Evolutionary conservation across 2,329 filamentous ascomycete genomes (phyloP), one percentile per base, ranked within the genome.

Genomic region (Colletotrichum limetticola): DNA sequence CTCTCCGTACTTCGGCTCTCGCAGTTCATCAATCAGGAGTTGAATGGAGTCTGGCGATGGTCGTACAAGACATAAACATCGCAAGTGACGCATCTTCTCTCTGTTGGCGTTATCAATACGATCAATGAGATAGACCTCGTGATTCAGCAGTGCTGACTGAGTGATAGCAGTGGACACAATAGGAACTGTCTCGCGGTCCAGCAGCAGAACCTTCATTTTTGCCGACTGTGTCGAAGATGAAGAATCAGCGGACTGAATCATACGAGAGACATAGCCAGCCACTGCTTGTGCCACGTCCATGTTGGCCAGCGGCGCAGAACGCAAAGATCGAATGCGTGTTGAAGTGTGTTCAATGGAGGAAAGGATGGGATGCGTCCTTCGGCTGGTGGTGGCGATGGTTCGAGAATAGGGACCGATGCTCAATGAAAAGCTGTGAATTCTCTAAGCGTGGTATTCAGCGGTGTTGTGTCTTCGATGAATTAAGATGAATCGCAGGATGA

Each of bases 101-200:
- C 97, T 91, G 75, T 92, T 91, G 72, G 90, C 86, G 78, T 98
- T 98, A 81, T 98, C 97, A 70, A 99, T 86, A 72, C 97, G 95
- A 83, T 99, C 97, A 79, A 97, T 98, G 74, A 99, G 94, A 84
- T 98, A 99, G 77, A 99, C 94, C 85, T 98, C 96, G 85, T 99
- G 95, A 80, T 94, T 98, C 75, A 99, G 91, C 24, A 99, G 91
- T 52, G 95, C 91, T 32, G 97, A 99, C 82, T 99, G 97, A 1
- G 97, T 98, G 74, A 96, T 96, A 67, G 97, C 95, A 5, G 95
- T 97, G 11, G 97, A 99, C 24, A 98, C 91, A 77, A 98, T 97
- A 19, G 94, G 91, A 26, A 98, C 93, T 76, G 97, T 99, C 84
- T 98, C 97, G 84, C 91, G 93, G 83, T 99, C 97, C 78, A 99